Evolutionary conservation across 164 flowering plant genomes (phyloP).

Genomic region (Vitis vinifera): DNA sequence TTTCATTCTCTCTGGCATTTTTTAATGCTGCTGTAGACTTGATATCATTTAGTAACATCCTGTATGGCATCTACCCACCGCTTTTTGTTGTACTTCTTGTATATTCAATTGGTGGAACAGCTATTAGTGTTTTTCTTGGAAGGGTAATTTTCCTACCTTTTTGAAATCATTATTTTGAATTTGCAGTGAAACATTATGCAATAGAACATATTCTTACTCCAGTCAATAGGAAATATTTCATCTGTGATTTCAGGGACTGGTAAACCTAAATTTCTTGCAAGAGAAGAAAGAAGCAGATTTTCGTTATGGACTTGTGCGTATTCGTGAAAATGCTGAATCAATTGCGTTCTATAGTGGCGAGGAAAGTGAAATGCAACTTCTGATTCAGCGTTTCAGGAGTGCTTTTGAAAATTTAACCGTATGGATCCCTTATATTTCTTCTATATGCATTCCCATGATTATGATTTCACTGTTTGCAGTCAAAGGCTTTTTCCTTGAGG

Average conservation of each 20-base stretch:
- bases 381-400: conserved; percentile 79
- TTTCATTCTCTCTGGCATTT: conserved; percentile 85
- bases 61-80: conserved; percentile 92
- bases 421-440: conserved; percentile 21
- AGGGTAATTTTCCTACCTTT: conserved; percentile 47
- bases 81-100: conserved; percentile 78
- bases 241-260: conserved; percentile 64
- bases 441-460: neutral
- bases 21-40: conserved; percentile 89
- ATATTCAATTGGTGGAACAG: conserved; percentile 94
- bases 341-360: conserved; percentile 98
- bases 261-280: conserved; percentile 85
- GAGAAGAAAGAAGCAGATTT: conserved; percentile 99
- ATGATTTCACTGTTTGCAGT: conserved; percentile 8
- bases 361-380: conserved; percentile 82
- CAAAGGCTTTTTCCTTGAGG: neutral
- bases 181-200: neutral
- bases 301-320: conserved; percentile 95
- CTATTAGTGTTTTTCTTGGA: conserved; percentile 84
- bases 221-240: neutral
- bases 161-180: neutral
- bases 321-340: conserved; percentile 97
- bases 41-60: conserved; percentile 93
- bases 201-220: neutral
- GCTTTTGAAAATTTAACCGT: conserved; percentile 92